phyloP scores from a whole-genome alignment of 371 early-diverging fungal genomes.

The Mortierella sp. region DNA sequence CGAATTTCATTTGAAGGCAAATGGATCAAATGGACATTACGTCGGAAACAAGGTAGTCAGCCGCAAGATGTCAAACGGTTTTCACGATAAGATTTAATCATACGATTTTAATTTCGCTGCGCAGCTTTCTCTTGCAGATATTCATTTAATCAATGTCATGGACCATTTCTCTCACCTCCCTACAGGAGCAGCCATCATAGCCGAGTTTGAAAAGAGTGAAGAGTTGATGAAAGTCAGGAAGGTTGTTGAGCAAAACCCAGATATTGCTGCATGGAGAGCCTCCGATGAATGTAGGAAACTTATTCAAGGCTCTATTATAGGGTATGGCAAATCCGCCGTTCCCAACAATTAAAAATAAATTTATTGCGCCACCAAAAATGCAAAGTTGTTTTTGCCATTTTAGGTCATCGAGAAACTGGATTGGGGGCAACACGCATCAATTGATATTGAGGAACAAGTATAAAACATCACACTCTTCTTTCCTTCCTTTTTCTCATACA shows the following conservation, averaged over 20 bases:
- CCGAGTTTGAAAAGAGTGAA: constrained; percentile 18
- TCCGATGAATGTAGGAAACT: constrained; percentile 21
- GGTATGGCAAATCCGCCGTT: constrained; percentile 10
- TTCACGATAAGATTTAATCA: too few relatives aligned
- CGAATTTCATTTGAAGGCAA: constrained; percentile 21
- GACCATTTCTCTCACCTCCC: constrained; percentile 44
- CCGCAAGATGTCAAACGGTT: too few relatives aligned
- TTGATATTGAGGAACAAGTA: too few relatives aligned
- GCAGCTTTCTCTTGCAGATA: constrained; percentile 40
- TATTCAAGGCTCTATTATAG: constrained; percentile 1
- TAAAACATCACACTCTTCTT: not conserved
- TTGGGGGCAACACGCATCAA: too few relatives aligned
- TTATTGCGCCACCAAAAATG: too few relatives aligned
- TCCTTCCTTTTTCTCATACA: not conserved
- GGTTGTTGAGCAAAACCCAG: constrained; percentile 20
- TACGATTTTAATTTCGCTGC: too few relatives aligned
- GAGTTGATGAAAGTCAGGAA: constrained; percentile 31
- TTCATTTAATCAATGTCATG: constrained; percentile 40
- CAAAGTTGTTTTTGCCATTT: too few relatives aligned
- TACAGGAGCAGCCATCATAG: constrained; percentile 1
- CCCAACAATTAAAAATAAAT: too few relatives aligned
- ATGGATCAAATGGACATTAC: constrained; percentile 29
- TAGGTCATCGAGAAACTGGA: too few relatives aligned
- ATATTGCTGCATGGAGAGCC: constrained; percentile 31
- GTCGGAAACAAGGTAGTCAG: constrained; percentile 25